Percentiles rank a stretch among this genome's conserved stretches.
These are phyloP conservation scores for Colletotrichum higginsianum DNA, from an alignment of 2,329 filamentous ascomycete species.

Conservation along the genomic window DNA sequence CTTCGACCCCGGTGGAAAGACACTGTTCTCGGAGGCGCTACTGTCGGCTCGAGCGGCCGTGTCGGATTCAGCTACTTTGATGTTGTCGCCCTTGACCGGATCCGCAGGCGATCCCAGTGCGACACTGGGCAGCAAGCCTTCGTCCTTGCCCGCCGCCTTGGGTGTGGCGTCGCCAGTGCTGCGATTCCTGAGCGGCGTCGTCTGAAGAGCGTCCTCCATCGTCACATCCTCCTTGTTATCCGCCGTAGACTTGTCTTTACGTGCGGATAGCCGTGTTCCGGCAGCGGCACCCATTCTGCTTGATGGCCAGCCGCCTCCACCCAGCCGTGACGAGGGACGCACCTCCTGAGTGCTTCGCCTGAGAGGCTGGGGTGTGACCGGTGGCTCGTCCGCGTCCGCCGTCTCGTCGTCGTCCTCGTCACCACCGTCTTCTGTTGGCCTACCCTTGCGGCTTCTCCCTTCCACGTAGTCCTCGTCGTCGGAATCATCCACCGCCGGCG, in stretches of 20 bases:
- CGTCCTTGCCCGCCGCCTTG: background rate
- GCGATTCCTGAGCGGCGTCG: conserved; percentile 10
- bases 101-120: conserved; percentile 20
- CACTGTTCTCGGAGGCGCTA: background rate
- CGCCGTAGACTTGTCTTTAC: conserved; percentile 14
- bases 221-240: conserved; percentile 11
- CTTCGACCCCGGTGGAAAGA: background rate
- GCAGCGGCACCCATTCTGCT: conserved; percentile 27
- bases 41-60: background rate
- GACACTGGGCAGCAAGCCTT: background rate
- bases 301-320: conserved; percentile 3
- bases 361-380: conserved; percentile 22
- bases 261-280: conserved; percentile 29
- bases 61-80: background rate
- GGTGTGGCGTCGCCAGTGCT: background rate
- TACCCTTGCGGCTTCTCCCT: background rate
- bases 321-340: conserved; percentile 30
- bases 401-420: conserved; percentile 18
- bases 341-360: conserved; percentile 39
- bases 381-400: conserved; percentile 15
- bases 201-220: conserved; percentile 18
- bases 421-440: conserved; percentile 5
- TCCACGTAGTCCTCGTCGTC: conserved; percentile 37
- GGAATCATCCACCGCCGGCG: conserved; percentile 42
- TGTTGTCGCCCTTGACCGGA: background rate